These are phyloP conservation scores for Cardamine resedifolia DNA, from an alignment of 345 rosid genomes.

Conservation along the genomic window DNA sequence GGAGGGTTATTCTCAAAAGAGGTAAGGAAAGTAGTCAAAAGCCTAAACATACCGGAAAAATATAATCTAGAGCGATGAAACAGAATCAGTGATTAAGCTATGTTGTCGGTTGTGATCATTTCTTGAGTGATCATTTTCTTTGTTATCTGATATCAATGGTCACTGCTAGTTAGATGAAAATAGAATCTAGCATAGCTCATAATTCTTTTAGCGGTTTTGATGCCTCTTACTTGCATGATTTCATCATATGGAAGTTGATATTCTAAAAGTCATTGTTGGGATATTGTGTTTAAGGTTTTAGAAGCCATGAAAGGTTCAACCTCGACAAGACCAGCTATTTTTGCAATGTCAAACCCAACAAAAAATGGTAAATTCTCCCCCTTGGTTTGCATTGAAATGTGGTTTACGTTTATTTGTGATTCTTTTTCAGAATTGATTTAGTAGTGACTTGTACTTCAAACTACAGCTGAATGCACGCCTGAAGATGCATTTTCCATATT, in stretches of 20 bases:
- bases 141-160: not conserved
- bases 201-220: conserved; percentile 5
- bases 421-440: conserved; percentile 16
- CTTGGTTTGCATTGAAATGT: not conserved
- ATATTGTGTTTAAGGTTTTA: conserved; percentile 60
- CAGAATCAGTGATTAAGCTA: conserved; percentile 11
- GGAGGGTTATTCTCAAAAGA: conserved; percentile 95
- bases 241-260: conserved; percentile 13
- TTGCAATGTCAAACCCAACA: conserved; percentile 99
- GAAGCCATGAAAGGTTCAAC: conserved; percentile 95
- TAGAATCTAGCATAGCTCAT: conserved; percentile 7
- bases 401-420: not conserved
- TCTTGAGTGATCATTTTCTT: not conserved
- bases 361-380: conserved; percentile 60
- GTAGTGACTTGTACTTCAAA: conserved; percentile 5
- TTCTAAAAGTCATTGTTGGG: conserved; percentile 6
- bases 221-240: conserved; percentile 12
- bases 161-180: not conserved
- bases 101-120: not conserved
- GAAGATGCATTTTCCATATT: conserved; percentile 88
- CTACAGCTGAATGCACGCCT: conserved; percentile 92
- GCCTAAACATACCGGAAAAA: not conserved
- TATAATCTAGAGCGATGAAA: conserved; percentile 10
- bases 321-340: conserved; percentile 94
- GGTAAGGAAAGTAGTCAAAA: conserved; percentile 46